Conservation (phyloP, 2,329 filamentous ascomycete genomes). For the Clonostachys sp. region DNA sequence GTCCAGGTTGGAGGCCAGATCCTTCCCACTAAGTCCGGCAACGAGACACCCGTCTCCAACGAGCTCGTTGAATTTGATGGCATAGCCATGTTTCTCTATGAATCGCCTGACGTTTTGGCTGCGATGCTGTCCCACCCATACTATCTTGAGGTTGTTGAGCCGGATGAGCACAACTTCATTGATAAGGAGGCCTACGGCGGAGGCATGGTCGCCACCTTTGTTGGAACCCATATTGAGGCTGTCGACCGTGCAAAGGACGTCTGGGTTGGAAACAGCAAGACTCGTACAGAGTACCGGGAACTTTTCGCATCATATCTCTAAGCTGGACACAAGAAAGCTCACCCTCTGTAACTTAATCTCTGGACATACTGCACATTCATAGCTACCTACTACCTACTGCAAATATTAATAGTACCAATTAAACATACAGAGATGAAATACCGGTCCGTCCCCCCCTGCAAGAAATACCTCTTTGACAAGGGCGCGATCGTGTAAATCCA, state of each 20-base stretch:
- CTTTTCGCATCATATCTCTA: constrained; percentile 9
- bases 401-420: too few species aligned
- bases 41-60: constrained; percentile 8
- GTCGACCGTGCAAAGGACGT: constrained; percentile 12
- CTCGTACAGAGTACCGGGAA: constrained; percentile 10
- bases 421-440: too few species aligned
- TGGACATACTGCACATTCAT: too few species aligned
- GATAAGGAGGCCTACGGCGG: constrained; percentile 16
- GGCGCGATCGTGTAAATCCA: too few species aligned
- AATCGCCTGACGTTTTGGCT: constrained; percentile 9
- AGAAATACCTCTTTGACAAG: too few species aligned
- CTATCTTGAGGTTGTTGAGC: constrained; percentile 17
- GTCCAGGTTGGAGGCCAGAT: constrained; percentile 17
- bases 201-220: constrained; percentile 17
- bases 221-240: constrained; percentile 15
- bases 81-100: constrained; percentile 20
- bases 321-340: not conserved
- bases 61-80: constrained; percentile 17
- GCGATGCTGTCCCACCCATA: constrained; percentile 19
- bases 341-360: too few species aligned
- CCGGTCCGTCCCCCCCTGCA: too few species aligned
- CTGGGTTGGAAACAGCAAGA: constrained; percentile 12
- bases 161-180: constrained; percentile 19
- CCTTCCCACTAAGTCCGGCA: constrained; percentile 11
- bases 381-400: too few species aligned